Conservation (phyloP, 768 basidiomycete species). For the Cystofilobasidium capitatum region DNA sequence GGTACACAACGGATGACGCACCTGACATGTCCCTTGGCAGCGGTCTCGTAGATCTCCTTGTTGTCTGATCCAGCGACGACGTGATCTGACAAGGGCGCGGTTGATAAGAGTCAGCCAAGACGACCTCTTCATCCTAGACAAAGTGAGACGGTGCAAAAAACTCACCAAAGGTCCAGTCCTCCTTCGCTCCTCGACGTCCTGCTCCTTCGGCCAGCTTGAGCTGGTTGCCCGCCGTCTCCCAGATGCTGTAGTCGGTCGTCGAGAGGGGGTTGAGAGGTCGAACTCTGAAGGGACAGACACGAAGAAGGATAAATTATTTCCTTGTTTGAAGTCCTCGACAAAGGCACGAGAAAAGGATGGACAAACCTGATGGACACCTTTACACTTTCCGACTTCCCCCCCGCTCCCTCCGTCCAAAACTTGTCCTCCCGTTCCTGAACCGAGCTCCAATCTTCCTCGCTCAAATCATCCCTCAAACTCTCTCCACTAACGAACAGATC, state of each 20-base stretch:
- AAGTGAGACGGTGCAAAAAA: not conserved
- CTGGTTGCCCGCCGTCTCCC: conserved; percentile 24
- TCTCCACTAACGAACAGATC: not conserved
- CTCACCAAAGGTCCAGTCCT: conserved; percentile 27
- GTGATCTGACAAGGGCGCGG: conserved; percentile 7
- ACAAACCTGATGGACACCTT: conserved; percentile 5
- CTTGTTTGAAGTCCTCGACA: no score
- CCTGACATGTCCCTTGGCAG: conserved; percentile 22
- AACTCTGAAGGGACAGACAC: not conserved
- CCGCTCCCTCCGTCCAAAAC: not conserved
- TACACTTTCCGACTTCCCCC: not conserved
- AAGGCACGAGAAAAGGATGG: no score
- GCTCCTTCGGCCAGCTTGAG: conserved; percentile 18
- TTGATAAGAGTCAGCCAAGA: not conserved
- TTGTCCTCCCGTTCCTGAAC: not conserved
- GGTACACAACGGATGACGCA: not conserved
- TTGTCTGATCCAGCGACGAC: conserved; percentile 25
- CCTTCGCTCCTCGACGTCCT: conserved; percentile 20
- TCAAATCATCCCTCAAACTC: not conserved
- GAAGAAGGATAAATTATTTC: not conserved
- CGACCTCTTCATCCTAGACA: not conserved
- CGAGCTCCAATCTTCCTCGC: not conserved
- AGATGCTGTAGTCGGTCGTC: conserved; percentile 8
- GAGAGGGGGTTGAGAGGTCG: conserved; percentile 27
- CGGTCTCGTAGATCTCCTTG: conserved; percentile 25